Evolutionary conservation across 805 yeast genomes (phyloP).

Genomic region (Brettanomyces sp.): DNA sequence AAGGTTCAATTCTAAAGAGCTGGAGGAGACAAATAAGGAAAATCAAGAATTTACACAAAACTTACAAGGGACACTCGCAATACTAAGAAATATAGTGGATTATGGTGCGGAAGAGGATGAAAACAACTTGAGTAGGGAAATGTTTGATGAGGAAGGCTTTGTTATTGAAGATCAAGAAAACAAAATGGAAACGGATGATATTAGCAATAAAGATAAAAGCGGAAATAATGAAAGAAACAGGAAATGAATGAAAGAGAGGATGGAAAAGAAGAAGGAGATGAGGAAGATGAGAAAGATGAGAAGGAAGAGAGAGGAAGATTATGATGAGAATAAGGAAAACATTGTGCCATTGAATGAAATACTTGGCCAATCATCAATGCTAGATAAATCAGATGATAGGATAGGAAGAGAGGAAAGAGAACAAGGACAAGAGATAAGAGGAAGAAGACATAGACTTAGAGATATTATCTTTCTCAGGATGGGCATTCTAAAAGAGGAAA

Average conservation of each 20-base stretch:
- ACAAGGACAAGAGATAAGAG: no score
- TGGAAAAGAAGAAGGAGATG: background rate
- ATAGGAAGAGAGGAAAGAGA: no score
- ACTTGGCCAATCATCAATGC: no score
- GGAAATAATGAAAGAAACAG: background rate
- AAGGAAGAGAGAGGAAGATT: conserved; percentile 3
- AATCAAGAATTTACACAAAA: background rate
- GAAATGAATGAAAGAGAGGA: conserved; percentile 2
- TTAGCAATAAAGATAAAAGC: background rate
- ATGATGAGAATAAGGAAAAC: background rate
- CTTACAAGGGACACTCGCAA: background rate
- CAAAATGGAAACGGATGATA: background rate
- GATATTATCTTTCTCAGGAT: no score
- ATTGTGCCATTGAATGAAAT: background rate
- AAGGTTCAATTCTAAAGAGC: no score
- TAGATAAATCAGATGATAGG: no score
- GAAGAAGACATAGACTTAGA: no score
- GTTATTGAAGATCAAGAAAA: background rate
- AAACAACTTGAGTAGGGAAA: no score
- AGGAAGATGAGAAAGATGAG: conserved; percentile 4
- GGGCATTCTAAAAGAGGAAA: no score
- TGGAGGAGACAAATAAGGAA: background rate
- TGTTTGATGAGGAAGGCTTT: background rate
- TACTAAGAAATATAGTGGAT: background rate
- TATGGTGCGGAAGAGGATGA: background rate